These are phyloP conservation scores for Tillandsia leiboldiana DNA, from an alignment of 176 grass and related monocot species.

Conservation along the genomic window DNA sequence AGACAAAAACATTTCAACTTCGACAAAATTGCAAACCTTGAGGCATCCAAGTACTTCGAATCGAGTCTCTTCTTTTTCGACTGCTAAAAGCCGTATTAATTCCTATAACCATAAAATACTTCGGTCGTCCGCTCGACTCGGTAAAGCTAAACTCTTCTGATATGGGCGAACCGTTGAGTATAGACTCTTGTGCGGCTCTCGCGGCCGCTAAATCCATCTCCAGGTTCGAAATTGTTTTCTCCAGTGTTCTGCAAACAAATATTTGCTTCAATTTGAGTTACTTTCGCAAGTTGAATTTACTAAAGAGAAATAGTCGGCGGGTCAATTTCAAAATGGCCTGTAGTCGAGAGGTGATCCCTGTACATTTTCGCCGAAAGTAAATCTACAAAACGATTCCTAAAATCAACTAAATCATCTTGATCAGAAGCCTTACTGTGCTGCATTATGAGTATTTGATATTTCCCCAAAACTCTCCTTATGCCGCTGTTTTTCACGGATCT, in stretches of 20 bases:
- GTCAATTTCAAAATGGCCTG: too few relatives aligned
- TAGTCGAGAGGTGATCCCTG: too few relatives aligned
- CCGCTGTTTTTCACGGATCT: neutral
- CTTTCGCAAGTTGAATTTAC: too few relatives aligned
- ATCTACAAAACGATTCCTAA: neutral
- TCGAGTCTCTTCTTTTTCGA: conserved; percentile 83
- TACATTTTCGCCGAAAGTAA: neutral
- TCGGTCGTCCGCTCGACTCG: conserved; percentile 8
- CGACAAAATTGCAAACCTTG: conserved; percentile 40
- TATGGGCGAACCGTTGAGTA: conserved; percentile 1
- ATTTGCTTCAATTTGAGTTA: too few relatives aligned
- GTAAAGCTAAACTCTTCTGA: neutral
- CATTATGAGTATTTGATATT: neutral
- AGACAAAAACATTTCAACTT: neutral
- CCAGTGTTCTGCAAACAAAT: neutral
- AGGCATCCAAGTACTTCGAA: conserved; percentile 94
- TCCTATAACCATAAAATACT: conserved; percentile 80
- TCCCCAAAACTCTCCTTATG: neutral
- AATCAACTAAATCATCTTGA: neutral
- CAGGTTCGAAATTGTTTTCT: neutral
- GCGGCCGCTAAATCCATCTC: neutral
- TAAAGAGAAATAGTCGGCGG: too few relatives aligned
- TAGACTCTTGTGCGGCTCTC: neutral
- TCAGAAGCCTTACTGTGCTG: neutral
- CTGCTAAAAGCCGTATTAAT: conserved; percentile 92